Evolutionary conservation across 2,329 filamentous ascomycete genomes (phyloP), one percentile per base, ranked within the genome.

Genomic region (Leptographium lundbergii): DNA sequence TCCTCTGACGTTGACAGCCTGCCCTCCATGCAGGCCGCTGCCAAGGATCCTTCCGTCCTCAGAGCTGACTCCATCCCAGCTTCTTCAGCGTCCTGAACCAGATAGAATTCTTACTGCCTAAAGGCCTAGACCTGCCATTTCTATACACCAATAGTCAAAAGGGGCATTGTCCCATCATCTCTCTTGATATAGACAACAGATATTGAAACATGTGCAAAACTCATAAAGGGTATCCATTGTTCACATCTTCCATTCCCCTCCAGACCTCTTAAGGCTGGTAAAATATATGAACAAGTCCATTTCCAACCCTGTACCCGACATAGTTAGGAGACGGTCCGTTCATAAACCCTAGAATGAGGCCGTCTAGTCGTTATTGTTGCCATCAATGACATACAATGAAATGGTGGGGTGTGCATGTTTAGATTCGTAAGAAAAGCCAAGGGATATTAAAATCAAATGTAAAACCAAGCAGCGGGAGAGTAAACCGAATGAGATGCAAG

Each of bases 1-100:
- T 63, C 72, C 47, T 57, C 65, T 1, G 72, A 74, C 59, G 75
- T 77, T 11, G 76, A 79, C 61, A 56, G 69, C 57, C 71, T 77
- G 59, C 64, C 69, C 6, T 69, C 70, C 32, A 79, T 79, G 76
- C 68, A 71, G 63, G 71, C 73, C 59, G 65, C 57, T 3, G 69
- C n/a, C 0, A 61, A 53, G n/a, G 62, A 63, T n/a, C 60, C 58
- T 25, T 62, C 63, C 32, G 63, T 64, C 1, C 19, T 66, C 14
- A 51, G 65, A 61, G 61, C 59, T 25, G 36, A 45, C 6, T n/a
- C 13, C 22, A 9, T 19, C 6, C n/a, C 17, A 22, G 42, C 42
- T 47, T n/a, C 6, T 39, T 5, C 29, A 32, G 29, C 29, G 29
- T 32, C 29, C n/a, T 34, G 32, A 34, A 34, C 32, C 6, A 9